Base-by-base conservation (phyloP, 371 early-diverging fungal species). In the Neoconidiobolus thromboides region DNA sequence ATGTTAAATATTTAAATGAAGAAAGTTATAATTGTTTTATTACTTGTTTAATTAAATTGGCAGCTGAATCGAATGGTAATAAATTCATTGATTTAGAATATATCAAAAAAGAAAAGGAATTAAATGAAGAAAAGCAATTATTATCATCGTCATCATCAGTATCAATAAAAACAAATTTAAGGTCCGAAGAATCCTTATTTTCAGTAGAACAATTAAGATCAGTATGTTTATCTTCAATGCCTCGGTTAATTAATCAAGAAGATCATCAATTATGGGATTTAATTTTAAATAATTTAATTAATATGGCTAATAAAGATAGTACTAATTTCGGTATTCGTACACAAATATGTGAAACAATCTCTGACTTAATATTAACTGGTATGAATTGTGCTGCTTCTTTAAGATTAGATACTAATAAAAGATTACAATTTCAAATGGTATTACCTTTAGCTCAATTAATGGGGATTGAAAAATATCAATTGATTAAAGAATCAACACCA, bases 281-380 rank as follows among this genome's bases (percentile, higher is more conserved):
- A 4, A 73, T 90, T 39, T 77, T 86, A 47, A 67, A 74, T 38
- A 83, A 89, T 64, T 69, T 96, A 51, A 80, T 94, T 44, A 81
- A 81, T 14, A 85, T 89, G 1, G 82, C 90, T 3, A 89, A 90
- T 48, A 72, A 69, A 48, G 58, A 71, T 0, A 64, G 61, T 0
- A 76, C 80, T 40, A 67, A 67, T 1, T 63, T 61, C 43, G 65
- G 77, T 0, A 78, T 91, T 55, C 80, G 93, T 36, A 71, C 75
- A 1, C 93, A 91, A 63, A 85, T 86, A n/a, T 89, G 93, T 65
- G 78, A 77, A 40, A 74, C 86, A 0, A 76, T 93, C 42, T 71
- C 85, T 1, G 92, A 90, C 49, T 76, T 93, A 14, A 72, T 94
- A 3, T 65, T 79, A 7, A 72, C 77, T 0, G 89, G 85, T 0